Percentiles rank a stretch among this genome's conserved stretches.
phyloP scores from a whole-genome alignment of 495 filamentous ascomycete species.

The Letharia lupina region DNA sequence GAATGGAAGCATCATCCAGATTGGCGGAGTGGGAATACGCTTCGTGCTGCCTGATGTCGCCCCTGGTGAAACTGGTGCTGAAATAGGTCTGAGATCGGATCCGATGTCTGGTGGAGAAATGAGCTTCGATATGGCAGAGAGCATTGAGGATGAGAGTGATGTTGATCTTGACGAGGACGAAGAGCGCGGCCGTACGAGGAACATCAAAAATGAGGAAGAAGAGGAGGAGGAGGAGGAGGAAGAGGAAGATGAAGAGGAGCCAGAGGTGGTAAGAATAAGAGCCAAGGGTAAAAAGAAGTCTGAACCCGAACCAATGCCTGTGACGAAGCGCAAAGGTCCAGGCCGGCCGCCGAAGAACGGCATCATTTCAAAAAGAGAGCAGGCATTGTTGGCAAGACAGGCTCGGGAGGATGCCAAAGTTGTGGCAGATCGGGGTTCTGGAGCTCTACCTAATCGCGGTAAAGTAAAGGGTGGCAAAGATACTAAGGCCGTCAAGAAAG shows the following conservation, averaged over 20 bases:
- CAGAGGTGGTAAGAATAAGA: constrained; percentile 22
- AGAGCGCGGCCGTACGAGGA: constrained; percentile 15
- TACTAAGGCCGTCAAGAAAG: constrained; percentile 37
- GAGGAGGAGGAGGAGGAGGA: constrained; percentile 31
- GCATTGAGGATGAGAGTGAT: constrained; percentile 27
- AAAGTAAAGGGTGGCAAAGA: constrained; percentile 55
- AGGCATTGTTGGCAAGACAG: constrained; percentile 57
- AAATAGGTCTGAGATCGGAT: constrained; percentile 27
- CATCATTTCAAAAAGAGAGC: constrained; percentile 82
- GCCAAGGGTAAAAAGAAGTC: constrained; percentile 26
- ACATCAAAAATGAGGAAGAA: constrained; percentile 29
- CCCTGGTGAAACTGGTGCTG: constrained; percentile 58
- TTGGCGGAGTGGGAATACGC: constrained; percentile 64
- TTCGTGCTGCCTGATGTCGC: constrained; percentile 70
- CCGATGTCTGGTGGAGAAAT: constrained; percentile 23
- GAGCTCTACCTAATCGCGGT: constrained; percentile 37
- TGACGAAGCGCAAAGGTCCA: constrained; percentile 67
- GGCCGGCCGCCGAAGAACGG: constrained; percentile 87
- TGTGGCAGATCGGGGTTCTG: constrained; percentile 39
- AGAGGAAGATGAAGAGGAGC: constrained; percentile 30
- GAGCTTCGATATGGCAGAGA: constrained; percentile 42
- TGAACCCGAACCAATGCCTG: constrained; percentile 34
- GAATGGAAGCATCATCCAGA: constrained; percentile 66
- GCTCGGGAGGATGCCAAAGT: constrained; percentile 44
- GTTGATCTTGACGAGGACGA: constrained; percentile 34